Base-by-base conservation (phyloP, 495 filamentous ascomycete species). In the Sphaerosporella brunnea region DNA sequence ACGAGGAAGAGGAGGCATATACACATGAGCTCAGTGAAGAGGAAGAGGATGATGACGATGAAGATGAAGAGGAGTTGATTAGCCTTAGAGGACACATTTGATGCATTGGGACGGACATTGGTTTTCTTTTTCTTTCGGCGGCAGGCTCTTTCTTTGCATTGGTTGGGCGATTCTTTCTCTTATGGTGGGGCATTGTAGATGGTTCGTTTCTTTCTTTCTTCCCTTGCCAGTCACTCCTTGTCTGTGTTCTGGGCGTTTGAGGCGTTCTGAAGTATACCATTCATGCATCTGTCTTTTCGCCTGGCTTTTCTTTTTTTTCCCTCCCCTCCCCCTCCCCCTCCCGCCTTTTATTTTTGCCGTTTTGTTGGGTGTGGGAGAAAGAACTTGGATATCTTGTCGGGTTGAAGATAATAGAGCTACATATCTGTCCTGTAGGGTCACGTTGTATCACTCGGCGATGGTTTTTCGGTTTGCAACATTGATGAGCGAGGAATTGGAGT, bases 51-150 rank as follows among this genome's bases (percentile, higher is more conserved):
- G 66, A 68, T 2, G 74, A 72, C 2, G 64, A 65, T 1, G 68
- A 69, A 4, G 73, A 71, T 0, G 72, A 78, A 24, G 65, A 66
- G 36, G 74, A 82, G 53, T 63, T 68, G 39, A 77, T 82, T 53
- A 73, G 77, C 45, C 68, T 84, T 44, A 72, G 80, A 55, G 82
- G 80, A n/a, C 81, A 86, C 65, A 71, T 77, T 34, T 46, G 19
- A 43, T 7, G 19, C 36, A 32, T 5, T 13, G 13, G 7, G 7
- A 5, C 5, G 5, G 5, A 32, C 28, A 32, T 13, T 13, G 28
- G 7, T 37, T 9, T 37, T 37, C 4, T 37, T 37, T 37, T 7
- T 18, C 35, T 37, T 18, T 37, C 18, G 16, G 28, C 28, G 28
- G 28, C 13, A 32, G 28, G 28, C 28, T 32, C 7, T 37, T 5